These are phyloP conservation scores for Apodospora peruviana DNA, from an alignment of 495 filamentous ascomycete genomes.

Conservation along the genomic window DNA sequence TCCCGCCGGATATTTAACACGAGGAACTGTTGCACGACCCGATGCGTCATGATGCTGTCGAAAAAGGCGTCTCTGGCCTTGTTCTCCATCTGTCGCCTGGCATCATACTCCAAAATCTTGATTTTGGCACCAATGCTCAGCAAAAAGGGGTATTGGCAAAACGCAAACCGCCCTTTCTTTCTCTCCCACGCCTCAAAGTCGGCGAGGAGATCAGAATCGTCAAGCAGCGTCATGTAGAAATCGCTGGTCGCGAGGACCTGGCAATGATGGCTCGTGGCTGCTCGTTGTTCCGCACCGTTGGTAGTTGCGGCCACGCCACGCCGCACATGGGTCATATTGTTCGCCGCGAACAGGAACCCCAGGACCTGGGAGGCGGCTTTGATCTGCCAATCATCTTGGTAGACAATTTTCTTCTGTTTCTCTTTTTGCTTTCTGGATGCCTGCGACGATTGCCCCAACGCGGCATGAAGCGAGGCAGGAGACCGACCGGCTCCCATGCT, in stretches of 20 bases:
- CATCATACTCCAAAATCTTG: slow-evolving; percentile 85
- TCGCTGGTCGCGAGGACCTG: slow-evolving; percentile 62
- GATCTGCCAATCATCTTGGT: slow-evolving; percentile 89
- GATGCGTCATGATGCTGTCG: slow-evolving; percentile 71
- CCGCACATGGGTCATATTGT: slow-evolving; percentile 49
- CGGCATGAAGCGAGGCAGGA: slow-evolving; percentile 66
- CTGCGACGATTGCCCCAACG: slow-evolving; percentile 51
- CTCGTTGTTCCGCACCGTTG: slow-evolving; percentile 10
- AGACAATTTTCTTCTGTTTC: slow-evolving; percentile 53
- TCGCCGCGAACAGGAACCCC: slow-evolving; percentile 78
- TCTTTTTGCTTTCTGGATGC: slow-evolving; percentile 42
- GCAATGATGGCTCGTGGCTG: too few species aligned
- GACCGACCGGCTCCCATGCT: slow-evolving; percentile 57
- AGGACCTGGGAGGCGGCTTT: slow-evolving; percentile 76
- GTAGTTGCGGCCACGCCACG: slow-evolving; percentile 5
- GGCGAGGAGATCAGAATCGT: slow-evolving; percentile 77
- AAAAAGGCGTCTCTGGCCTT: slow-evolving; percentile 91
- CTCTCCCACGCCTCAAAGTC: slow-evolving; percentile 91
- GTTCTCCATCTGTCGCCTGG: slow-evolving; percentile 84
- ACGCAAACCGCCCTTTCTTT: slow-evolving; percentile 68
- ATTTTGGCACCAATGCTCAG: slow-evolving; percentile 93
- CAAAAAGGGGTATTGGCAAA: slow-evolving; percentile 93
- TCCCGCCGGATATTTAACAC: slow-evolving; percentile 75
- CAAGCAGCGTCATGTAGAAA: slow-evolving; percentile 83
- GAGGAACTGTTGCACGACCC: slow-evolving; percentile 73